Base-by-base conservation (phyloP, 176 grass and related monocot species). In the Aegilops umbellulata region DNA sequence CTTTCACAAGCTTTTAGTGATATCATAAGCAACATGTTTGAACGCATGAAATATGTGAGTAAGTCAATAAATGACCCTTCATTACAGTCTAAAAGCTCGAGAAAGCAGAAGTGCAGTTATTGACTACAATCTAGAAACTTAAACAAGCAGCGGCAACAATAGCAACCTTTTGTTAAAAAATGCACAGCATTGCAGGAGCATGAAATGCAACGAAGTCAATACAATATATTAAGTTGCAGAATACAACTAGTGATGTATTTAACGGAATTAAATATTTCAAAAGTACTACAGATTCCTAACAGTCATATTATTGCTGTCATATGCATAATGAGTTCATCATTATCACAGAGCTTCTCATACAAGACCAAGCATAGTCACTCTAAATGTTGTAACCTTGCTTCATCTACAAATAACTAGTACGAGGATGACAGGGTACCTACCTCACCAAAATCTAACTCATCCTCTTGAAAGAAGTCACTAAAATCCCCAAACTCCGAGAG, bases 401-500 rank as follows among this genome's bases (percentile, higher is more conserved):
- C 7, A 49, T 36, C 46, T 20, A 19, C 83, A 88, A 86, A 73
- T 22, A 69, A 70, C 23, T 65, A 80, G 25, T 58, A 67, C 17
- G 58, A 88, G 63, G 65, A 72, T 42, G 71, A 90, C 39, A 84
- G 63, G 42, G 74, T 49, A 24, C 87, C 74, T 94, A 98, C 97
- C 86, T 98, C 97, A 82, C 97, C 97, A 88, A 98, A 95, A 86
- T 86, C 83, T 79, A 94, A 58, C 39, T 90, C 75, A 35, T 94
- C 94, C 78, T 86, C 86, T 88, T 94, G 90, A 80, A 98, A 98
- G 80, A 98, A 98, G 60, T 95, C 94, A 31, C 90, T 93, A 79
- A 95, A 98, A 89, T 94, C 94, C 86, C 97, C 97, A 90, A 98
- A 95, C 69, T 98, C 97, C 1, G 86, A 96, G 58, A 98, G 80